phyloP scores from a whole-genome alignment of 2,329 filamentous ascomycete genomes.

The Parafenestella ontariensis region DNA sequence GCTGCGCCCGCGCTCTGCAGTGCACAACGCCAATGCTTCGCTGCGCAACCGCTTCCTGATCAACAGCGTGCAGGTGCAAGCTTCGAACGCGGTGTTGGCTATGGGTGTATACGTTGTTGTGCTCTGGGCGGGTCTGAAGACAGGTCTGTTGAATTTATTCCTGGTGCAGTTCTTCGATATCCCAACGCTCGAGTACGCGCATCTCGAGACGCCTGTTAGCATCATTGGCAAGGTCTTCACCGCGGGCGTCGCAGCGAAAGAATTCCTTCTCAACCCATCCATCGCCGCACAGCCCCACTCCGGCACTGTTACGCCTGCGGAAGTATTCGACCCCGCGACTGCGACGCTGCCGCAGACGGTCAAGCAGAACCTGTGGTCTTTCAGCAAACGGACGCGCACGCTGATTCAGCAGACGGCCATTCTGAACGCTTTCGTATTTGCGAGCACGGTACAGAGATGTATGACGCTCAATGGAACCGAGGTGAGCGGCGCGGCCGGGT shows the following conservation, averaged over 20 bases:
- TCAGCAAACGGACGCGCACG: slow-evolving; percentile 69
- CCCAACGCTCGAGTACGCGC: slow-evolving; percentile 70
- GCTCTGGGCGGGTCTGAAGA: slow-evolving; percentile 72
- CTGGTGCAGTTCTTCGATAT: slow-evolving; percentile 81
- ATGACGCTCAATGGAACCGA: slow-evolving; percentile 76
- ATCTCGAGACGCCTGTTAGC: slow-evolving; percentile 63
- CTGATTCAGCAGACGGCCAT: slow-evolving; percentile 63
- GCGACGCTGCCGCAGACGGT: slow-evolving; percentile 75
- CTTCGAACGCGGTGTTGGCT: slow-evolving; percentile 72
- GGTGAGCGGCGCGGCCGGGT: slow-evolving; percentile 71
- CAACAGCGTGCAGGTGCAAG: slow-evolving; percentile 44
- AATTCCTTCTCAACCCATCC: slow-evolving; percentile 78
- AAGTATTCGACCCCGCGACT: slow-evolving; percentile 68
- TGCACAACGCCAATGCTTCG: slow-evolving; percentile 64
- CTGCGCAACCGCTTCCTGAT: slow-evolving; percentile 53
- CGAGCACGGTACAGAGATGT: slow-evolving; percentile 69
- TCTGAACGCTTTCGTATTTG: slow-evolving; percentile 54
- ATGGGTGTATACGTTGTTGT: slow-evolving; percentile 77
- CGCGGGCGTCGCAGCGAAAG: slow-evolving; percentile 73
- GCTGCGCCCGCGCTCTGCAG: slow-evolving; percentile 70
- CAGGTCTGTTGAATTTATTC: slow-evolving; percentile 69
- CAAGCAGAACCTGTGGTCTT: slow-evolving; percentile 75
- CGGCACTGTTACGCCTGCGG: slow-evolving; percentile 54
- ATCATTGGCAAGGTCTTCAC: slow-evolving; percentile 66
- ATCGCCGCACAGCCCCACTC: slow-evolving; percentile 63